Evolutionary conservation across 257 asterid species (phyloP).

Genomic region (Solanum dulcamara): DNA sequence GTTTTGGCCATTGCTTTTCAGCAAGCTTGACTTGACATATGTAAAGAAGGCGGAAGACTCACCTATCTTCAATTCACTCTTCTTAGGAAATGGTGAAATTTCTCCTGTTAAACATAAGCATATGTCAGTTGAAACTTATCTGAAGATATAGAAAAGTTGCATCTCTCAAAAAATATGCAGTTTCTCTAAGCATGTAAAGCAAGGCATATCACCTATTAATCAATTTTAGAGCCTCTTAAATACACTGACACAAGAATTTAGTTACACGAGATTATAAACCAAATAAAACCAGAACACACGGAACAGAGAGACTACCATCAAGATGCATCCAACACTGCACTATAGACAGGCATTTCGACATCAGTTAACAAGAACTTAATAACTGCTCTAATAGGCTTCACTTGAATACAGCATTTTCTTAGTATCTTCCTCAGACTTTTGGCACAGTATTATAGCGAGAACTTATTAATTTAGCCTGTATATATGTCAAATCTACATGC

Average conservation of each 20-base stretch:
- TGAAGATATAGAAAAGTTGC: not conserved
- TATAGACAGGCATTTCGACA: not conserved
- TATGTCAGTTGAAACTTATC: not conserved
- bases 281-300: not conserved
- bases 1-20: constrained; percentile 25
- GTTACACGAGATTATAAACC: not conserved
- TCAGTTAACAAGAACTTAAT: not conserved
- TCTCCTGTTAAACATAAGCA: constrained; percentile 29
- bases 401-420: not conserved
- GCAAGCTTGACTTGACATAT: constrained; percentile 60
- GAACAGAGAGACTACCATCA: not conserved
- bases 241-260: not conserved
- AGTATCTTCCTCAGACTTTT: not conserved
- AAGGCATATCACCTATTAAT: not conserved
- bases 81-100: constrained; percentile 39
- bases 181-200: not conserved
- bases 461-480: not conserved
- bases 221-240: not conserved
- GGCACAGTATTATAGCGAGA: not conserved
- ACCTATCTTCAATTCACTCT: constrained; percentile 65
- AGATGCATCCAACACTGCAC: not conserved
- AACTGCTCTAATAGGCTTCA: not conserved
- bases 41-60: constrained; percentile 89
- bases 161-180: not conserved
- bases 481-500: not conserved